These are phyloP conservation scores for Hortiboletus campestris DNA, from an alignment of 768 basidiomycete species.

Conservation along the genomic window DNA sequence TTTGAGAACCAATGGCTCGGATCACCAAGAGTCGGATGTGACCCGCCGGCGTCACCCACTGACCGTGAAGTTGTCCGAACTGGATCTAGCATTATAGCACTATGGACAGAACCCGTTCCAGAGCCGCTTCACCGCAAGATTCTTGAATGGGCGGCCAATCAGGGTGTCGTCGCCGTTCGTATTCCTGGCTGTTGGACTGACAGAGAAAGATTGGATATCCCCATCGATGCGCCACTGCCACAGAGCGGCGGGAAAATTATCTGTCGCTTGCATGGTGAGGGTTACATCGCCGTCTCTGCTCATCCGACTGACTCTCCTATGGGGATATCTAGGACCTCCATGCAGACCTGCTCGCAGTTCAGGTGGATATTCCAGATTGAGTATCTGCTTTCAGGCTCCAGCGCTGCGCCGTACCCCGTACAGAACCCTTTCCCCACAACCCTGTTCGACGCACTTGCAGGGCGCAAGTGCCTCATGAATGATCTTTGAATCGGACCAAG, in stretches of 20 bases:
- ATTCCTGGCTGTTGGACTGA: slow-evolving; percentile 27
- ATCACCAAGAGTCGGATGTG: neutral
- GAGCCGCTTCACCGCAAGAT: slow-evolving; percentile 28
- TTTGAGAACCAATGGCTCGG: neutral
- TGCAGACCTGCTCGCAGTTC: slow-evolving; percentile 40
- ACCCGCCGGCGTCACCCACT: neutral
- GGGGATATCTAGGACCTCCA: slow-evolving; percentile 40
- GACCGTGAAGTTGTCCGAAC: slow-evolving; percentile 4
- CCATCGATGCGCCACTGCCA: slow-evolving; percentile 13
- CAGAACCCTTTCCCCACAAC: slow-evolving; percentile 67
- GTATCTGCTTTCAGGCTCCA: slow-evolving; percentile 51
- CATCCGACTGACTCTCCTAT: slow-evolving; percentile 37
- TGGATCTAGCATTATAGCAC: slow-evolving; percentile 12
- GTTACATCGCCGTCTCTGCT: slow-evolving; percentile 17
- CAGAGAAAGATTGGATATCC: slow-evolving; percentile 5
- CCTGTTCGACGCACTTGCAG: slow-evolving; percentile 57
- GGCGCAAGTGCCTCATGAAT: slow-evolving; percentile 61
- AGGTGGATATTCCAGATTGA: slow-evolving; percentile 55
- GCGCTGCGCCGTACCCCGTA: slow-evolving; percentile 38
- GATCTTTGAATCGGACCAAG: slow-evolving; percentile 50
- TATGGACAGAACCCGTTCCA: slow-evolving; percentile 21
- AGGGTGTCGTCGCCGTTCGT: slow-evolving; percentile 19
- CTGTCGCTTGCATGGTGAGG: slow-evolving; percentile 29
- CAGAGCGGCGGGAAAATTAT: slow-evolving; percentile 34
- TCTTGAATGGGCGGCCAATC: slow-evolving; percentile 18